A percentile compares a stretch with the other conserved stretches of the same genome.
Conservation (phyloP, 805 yeast genomes). For the Saccharomycopsis schoenii region DNA sequence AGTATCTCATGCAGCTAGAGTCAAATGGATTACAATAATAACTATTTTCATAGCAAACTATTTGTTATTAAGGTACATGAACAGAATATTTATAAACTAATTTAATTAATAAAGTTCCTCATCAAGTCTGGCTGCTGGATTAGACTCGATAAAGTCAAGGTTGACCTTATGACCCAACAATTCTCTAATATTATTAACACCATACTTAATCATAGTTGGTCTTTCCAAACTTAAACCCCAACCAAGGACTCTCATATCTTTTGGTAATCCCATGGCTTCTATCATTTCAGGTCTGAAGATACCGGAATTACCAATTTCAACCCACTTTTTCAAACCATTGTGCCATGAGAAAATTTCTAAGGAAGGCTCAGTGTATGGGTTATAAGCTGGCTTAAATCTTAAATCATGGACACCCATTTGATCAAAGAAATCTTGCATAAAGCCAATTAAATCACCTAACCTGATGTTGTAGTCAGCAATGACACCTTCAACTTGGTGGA, state of each 20-base stretch:
- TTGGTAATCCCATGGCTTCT: conserved; percentile 96
- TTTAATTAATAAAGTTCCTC: conserved; percentile 41
- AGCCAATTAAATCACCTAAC: conserved; percentile 91
- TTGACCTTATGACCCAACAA: conserved; percentile 94
- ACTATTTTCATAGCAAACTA: no score
- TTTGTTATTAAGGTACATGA: no score
- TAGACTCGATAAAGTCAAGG: conserved; percentile 85
- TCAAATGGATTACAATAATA: no score
- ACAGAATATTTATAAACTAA: no score
- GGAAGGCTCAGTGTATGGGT: conserved; percentile 98
- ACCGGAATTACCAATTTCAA: conserved; percentile 98
- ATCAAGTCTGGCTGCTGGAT: conserved; percentile 97
- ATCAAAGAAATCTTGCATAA: conserved; percentile 94
- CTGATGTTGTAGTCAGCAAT: conserved; percentile 93
- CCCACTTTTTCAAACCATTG: conserved; percentile 91
- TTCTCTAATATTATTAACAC: conserved; percentile 92
- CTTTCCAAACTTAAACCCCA: conserved; percentile 97
- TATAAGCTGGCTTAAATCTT: conserved; percentile 97
- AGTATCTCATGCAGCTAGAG: no score
- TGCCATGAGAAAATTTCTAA: conserved; percentile 97
- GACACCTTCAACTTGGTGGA: conserved; percentile 99
- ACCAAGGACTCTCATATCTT: conserved; percentile 87
- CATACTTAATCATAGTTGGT: conserved; percentile 98
- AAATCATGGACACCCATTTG: conserved; percentile 95
- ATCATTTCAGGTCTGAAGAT: conserved; percentile 99